phyloP scores from a whole-genome alignment of 2,329 filamentous ascomycete genomes.

The Exserohilum turcica region DNA sequence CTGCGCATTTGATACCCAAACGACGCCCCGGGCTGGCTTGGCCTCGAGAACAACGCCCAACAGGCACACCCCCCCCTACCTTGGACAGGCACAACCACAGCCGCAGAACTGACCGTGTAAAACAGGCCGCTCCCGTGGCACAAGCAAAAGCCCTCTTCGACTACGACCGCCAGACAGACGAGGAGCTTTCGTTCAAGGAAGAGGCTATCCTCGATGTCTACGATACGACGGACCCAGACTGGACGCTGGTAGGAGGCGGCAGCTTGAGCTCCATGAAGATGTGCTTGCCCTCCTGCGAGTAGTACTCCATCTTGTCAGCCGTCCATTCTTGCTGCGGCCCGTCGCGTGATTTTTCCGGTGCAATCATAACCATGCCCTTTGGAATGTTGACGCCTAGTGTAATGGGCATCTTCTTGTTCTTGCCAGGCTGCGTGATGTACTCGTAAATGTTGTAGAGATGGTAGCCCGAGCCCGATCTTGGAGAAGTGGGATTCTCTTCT shows the following conservation, averaged over 20 bases:
- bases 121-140: constrained; percentile 64
- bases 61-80: not conserved
- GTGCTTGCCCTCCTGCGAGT: constrained; percentile 97
- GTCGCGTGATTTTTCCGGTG: constrained; percentile 81
- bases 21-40: not conserved
- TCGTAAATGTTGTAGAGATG: constrained; percentile 97
- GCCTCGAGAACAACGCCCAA: not conserved
- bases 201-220: constrained; percentile 83
- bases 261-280: constrained; percentile 71
- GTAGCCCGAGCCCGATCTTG: constrained; percentile 74
- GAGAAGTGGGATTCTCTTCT: constrained; percentile 48
- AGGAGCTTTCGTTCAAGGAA: constrained; percentile 94
- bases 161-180: constrained; percentile 94
- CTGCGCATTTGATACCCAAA: constrained; percentile 3
- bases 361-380: constrained; percentile 87
- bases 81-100: not conserved
- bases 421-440: constrained; percentile 95
- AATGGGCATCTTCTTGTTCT: constrained; percentile 98
- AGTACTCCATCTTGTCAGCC: constrained; percentile 93
- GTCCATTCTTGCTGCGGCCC: constrained; percentile 91
- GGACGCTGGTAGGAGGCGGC: constrained; percentile 87
- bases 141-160: constrained; percentile 95
- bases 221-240: constrained; percentile 90
- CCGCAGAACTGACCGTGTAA: constrained; percentile 10
- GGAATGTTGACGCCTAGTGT: constrained; percentile 90